A percentile compares a stretch with the other conserved stretches of the same genome.
Conservation (phyloP, 2,329 filamentous ascomycete genomes). For the Allantophomopsis cytisporea region DNA sequence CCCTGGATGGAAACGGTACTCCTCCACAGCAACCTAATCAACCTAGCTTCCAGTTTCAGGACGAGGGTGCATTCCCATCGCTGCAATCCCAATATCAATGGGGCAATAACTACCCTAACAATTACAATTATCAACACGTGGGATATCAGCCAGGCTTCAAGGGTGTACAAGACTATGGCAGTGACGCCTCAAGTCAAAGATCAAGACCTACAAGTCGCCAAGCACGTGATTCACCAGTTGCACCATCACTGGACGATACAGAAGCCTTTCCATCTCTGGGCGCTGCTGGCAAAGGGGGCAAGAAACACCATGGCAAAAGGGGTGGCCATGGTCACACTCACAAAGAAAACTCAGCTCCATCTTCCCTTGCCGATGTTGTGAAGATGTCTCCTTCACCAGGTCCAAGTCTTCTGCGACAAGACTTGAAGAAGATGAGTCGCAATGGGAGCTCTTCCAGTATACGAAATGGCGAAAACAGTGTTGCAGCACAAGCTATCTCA, state of each 20-base stretch:
- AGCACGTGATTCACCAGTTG: constrained; percentile 44
- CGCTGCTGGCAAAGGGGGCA: constrained; percentile 61
- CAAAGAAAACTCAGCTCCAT: constrained; percentile 56
- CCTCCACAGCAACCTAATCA: constrained; percentile 49
- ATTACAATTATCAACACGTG: constrained; percentile 36
- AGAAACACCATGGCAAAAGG: constrained; percentile 89
- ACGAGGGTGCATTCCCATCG: constrained; percentile 74
- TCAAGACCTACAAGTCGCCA: constrained; percentile 79
- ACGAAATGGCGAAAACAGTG: constrained; percentile 62
- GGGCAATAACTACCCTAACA: constrained; percentile 29
- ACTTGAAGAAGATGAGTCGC: constrained; percentile 42
- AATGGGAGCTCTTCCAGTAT: constrained; percentile 53
- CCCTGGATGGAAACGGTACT: constrained; percentile 53
- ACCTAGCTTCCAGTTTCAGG: constrained; percentile 64
- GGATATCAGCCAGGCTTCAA: constrained; percentile 56
- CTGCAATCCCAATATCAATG: constrained; percentile 51
- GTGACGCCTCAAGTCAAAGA: constrained; percentile 54
- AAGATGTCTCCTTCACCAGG: constrained; percentile 87
- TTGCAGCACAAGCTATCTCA: constrained; percentile 70
- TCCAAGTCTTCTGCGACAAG: constrained; percentile 43
- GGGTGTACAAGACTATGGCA: constrained; percentile 38
- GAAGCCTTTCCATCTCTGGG: constrained; percentile 90
- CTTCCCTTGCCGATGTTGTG: constrained; percentile 83
- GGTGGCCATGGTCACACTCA: constrained; percentile 63
- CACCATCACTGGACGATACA: constrained; percentile 78